Conservation (phyloP, 2,329 filamentous ascomycete genomes). For the Calonectria naviculata region DNA sequence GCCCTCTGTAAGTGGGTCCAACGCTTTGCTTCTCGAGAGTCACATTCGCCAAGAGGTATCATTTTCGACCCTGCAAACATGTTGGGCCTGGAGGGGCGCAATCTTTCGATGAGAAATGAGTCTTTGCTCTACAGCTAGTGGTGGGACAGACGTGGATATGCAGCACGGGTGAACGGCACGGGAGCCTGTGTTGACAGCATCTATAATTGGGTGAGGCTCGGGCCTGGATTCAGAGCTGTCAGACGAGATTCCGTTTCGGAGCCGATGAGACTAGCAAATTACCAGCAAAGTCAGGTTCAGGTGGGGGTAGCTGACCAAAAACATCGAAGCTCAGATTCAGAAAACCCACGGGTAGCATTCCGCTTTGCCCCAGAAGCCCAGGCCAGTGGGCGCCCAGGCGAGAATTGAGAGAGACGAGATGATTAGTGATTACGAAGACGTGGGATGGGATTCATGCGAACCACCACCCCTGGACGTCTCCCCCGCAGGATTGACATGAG, state of each 20-base stretch:
- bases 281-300: constrained; percentile 1
- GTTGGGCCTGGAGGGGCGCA: background rate
- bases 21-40: background rate
- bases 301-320: background rate
- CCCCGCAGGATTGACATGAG: constrained; percentile 1
- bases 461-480: background rate
- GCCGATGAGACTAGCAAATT: background rate
- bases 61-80: background rate
- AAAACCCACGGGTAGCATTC: background rate
- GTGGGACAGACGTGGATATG: background rate
- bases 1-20: background rate
- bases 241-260: background rate
- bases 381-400: background rate
- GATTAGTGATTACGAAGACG: background rate
- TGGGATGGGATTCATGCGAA: background rate
- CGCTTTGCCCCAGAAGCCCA: background rate
- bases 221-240: background rate
- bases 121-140: background rate
- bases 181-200: background rate
- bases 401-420: background rate
- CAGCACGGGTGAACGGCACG: constrained; percentile 10
- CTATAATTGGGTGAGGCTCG: background rate
- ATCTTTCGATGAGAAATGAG: background rate
- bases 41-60: background rate
- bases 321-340: background rate